Conservation (phyloP, 140 eudicot species). For the Anethum foeniculum region DNA sequence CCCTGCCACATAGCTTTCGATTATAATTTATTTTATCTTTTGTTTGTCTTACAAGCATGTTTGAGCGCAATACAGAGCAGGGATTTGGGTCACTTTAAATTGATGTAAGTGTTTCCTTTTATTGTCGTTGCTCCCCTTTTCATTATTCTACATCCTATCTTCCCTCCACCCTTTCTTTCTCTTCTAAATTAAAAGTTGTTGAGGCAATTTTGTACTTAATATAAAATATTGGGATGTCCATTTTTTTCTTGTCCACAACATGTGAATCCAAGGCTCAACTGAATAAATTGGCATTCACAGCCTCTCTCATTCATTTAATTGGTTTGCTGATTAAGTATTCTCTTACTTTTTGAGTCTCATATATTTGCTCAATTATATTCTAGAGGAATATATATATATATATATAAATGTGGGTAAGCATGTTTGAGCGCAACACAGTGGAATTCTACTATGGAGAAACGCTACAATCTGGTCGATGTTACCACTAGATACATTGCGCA, state of each 20-base stretch:
- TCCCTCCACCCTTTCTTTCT: background rate
- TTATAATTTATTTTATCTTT: background rate
- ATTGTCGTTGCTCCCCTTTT: background rate
- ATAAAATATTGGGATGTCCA: conserved; percentile 10
- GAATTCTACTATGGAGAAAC: too few species aligned
- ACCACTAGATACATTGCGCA: too few species aligned
- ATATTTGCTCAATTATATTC: background rate
- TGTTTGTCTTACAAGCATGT: conserved; percentile 55
- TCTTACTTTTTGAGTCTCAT: background rate
- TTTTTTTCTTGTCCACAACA: conserved; percentile 32
- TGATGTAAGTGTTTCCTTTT: conserved; percentile 43
- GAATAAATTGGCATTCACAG: background rate
- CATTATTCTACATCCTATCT: background rate
- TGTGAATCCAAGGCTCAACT: conserved; percentile 60
- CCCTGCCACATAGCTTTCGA: background rate
- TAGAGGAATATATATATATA: too few species aligned
- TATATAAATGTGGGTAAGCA: too few species aligned
- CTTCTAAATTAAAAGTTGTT: background rate
- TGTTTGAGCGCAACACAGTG: too few species aligned
- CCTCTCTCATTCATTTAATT: background rate
- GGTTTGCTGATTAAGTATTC: background rate
- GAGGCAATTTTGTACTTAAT: background rate
- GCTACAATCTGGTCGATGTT: too few species aligned
- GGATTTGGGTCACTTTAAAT: conserved; percentile 90
- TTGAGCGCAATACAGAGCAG: conserved; percentile 75